Conservation (phyloP, 108 stramenopile genomes). For the Skeletonema tropicum region DNA sequence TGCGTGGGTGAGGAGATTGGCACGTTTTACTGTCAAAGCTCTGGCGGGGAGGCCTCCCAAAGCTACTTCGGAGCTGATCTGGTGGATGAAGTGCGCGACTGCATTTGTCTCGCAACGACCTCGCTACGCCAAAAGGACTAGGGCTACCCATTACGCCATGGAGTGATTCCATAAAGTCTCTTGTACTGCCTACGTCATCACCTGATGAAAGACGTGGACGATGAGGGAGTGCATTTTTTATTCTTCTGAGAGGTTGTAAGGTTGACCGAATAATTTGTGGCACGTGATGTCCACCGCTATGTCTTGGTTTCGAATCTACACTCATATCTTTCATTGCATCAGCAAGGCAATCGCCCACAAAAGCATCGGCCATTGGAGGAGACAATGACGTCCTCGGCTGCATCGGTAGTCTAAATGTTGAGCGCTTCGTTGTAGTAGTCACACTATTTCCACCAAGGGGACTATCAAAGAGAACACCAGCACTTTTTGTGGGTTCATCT, state of each 20-base stretch:
- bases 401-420: conserved; percentile 1
- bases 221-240: conserved; percentile 9
- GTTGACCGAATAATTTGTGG: conserved; percentile 37
- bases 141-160: conserved; percentile 20
- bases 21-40: conserved; percentile 17
- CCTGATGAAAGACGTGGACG: conserved; percentile 44
- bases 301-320: conserved; percentile 22
- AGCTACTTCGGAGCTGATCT: conserved; percentile 20
- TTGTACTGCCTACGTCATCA: conserved; percentile 20
- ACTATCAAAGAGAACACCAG: background rate
- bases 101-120: conserved; percentile 16
- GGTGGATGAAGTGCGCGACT: conserved; percentile 27
- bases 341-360: conserved; percentile 31
- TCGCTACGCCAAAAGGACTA: conserved; percentile 23
- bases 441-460: background rate
- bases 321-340: conserved; percentile 28
- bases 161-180: conserved; percentile 41
- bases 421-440: background rate
- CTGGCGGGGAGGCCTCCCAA: conserved; percentile 18
- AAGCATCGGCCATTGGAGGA: conserved; percentile 21
- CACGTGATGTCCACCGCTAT: conserved; percentile 1
- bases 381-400: conserved; percentile 10
- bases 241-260: conserved; percentile 31
- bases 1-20: conserved; percentile 46
- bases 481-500: background rate